Percentiles rank a stretch among this genome's conserved stretches.
Conservation (phyloP, 306 rosid genomes). For the Fagus crenata region DNA sequence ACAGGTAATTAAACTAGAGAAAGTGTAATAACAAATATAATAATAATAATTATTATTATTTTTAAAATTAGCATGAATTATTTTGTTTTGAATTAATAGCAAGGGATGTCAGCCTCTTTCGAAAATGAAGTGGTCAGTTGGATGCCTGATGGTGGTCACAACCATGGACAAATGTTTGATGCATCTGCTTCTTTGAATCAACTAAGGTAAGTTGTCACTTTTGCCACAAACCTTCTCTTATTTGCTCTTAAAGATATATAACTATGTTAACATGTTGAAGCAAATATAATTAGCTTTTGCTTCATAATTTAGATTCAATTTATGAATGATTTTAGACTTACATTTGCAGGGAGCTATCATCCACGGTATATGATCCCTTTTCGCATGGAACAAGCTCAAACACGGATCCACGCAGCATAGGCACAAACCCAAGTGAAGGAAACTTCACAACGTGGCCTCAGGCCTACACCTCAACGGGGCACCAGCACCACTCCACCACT, state of each 20-base stretch:
- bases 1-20: constrained; percentile 39
- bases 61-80: not conserved
- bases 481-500: constrained; percentile 15
- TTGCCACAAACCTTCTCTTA: not conserved
- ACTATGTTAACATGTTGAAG: not conserved
- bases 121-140: constrained; percentile 54
- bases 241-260: too few species aligned
- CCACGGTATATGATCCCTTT: constrained; percentile 56
- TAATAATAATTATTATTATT: not conserved
- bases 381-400: constrained; percentile 61
- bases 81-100: constrained; percentile 15
- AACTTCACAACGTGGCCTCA: constrained; percentile 59
- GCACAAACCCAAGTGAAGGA: constrained; percentile 39
- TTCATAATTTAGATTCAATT: not conserved
- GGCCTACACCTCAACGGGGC: constrained; percentile 37
- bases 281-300: not conserved
- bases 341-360: constrained; percentile 46
- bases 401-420: constrained; percentile 44
- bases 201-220: constrained; percentile 43
- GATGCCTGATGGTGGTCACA: constrained; percentile 54
- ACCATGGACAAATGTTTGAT: constrained; percentile 51
- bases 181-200: constrained; percentile 53
- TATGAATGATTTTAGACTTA: not conserved
- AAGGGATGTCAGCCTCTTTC: constrained; percentile 50
- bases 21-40: not conserved